phyloP scores from a whole-genome alignment of 2,329 filamentous ascomycete genomes.

The Neocucurbitaria cava region DNA sequence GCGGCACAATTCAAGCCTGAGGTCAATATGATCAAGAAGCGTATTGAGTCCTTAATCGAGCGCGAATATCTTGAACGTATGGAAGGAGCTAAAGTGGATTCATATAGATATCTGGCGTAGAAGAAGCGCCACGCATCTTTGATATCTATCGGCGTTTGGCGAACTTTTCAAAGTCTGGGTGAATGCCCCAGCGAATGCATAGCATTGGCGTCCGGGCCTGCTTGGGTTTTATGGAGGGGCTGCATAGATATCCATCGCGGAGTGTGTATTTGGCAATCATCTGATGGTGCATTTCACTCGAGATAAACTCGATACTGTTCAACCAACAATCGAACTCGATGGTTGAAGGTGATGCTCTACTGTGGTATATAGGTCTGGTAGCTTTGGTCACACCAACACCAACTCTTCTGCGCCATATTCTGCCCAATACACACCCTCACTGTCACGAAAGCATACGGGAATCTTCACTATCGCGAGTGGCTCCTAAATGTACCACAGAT shows the following conservation, averaged over 20 bases:
- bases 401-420: neutral
- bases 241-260: neutral
- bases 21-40: slow-evolving; percentile 77
- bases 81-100: slow-evolving; percentile 67
- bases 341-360: neutral
- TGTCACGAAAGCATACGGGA: neutral
- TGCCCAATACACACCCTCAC: neutral
- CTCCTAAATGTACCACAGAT: too few species aligned
- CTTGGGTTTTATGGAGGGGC: neutral
- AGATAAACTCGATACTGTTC: neutral
- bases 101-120: slow-evolving; percentile 76
- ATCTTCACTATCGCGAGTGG: too few species aligned
- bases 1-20: slow-evolving; percentile 76
- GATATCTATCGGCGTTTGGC: slow-evolving; percentile 1
- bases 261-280: neutral
- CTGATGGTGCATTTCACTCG: neutral
- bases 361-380: neutral
- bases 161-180: neutral
- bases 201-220: slow-evolving; percentile 14
- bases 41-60: slow-evolving; percentile 78
- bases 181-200: slow-evolving; percentile 14
- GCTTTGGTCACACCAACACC: neutral
- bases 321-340: neutral
- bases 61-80: slow-evolving; percentile 80
- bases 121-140: slow-evolving; percentile 4